Conservation (phyloP, 306 rosid genomes). For the Trifolium fragiferum region DNA sequence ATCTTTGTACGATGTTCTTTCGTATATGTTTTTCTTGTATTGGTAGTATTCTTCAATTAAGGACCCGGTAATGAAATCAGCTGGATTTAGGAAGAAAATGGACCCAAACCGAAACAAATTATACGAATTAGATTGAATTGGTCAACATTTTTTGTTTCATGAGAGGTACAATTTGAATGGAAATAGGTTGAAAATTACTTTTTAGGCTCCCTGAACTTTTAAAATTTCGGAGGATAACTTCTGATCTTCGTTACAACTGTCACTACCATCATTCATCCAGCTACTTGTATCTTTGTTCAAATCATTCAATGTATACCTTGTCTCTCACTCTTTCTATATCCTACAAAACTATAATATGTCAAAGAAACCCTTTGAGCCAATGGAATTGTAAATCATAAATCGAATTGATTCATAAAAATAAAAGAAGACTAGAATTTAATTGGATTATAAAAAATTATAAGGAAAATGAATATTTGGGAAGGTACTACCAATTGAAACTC, state of each 20-base stretch:
- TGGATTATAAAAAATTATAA: conserved; percentile 3
- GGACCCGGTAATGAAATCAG: not conserved
- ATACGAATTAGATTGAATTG: not conserved
- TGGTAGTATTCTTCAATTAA: not conserved
- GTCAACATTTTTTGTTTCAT: not conserved
- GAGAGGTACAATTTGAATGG: too few species aligned
- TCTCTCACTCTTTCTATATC: not conserved
- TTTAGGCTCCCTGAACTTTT: too few species aligned
- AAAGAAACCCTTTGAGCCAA: conserved; percentile 23
- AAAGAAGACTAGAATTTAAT: not conserved
- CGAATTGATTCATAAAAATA: not conserved
- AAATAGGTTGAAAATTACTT: too few species aligned
- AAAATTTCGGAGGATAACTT: too few species aligned
- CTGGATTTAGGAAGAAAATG: too few species aligned
- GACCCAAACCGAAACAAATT: too few species aligned
- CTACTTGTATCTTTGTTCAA: conserved; percentile 39
- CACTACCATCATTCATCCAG: conserved; percentile 42
- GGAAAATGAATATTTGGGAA: conserved; percentile 28
- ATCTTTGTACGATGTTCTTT: not conserved
- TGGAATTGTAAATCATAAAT: not conserved
- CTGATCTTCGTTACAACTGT: conserved; percentile 9
- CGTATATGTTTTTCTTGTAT: not conserved
- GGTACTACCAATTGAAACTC: too few species aligned
- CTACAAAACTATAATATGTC: conserved; percentile 42
- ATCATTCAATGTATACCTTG: conserved; percentile 47